phyloP scores from a whole-genome alignment of 2,329 filamentous ascomycete species.

The Stemphylium vesicarium region DNA sequence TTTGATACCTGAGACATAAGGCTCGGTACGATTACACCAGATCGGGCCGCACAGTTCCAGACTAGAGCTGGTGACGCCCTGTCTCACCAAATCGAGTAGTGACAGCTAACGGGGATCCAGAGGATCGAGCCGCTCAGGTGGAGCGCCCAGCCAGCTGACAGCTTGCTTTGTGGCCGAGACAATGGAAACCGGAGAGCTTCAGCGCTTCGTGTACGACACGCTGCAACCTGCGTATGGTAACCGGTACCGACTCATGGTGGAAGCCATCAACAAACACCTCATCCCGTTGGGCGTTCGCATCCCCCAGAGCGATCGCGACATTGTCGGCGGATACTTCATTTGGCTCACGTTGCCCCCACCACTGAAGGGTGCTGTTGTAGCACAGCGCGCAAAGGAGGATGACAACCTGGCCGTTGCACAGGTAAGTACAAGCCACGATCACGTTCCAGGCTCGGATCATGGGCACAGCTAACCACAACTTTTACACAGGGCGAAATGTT shows the following conservation, averaged over 20 bases:
- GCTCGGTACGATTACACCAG: background rate
- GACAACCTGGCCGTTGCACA: constrained; percentile 72
- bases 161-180: constrained; percentile 64
- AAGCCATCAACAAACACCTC: constrained; percentile 65
- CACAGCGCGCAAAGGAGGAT: constrained; percentile 63
- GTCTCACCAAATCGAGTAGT: constrained; percentile 9
- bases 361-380: constrained; percentile 63
- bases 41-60: background rate
- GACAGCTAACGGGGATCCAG: constrained; percentile 46
- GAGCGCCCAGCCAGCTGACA: constrained; percentile 65
- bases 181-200: constrained; percentile 58
- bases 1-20: background rate
- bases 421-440: constrained; percentile 23
- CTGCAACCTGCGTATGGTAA: constrained; percentile 63
- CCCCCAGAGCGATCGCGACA: constrained; percentile 51
- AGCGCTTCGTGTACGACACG: constrained; percentile 59
- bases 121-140: constrained; percentile 65
- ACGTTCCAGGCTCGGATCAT: constrained; percentile 7
- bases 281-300: constrained; percentile 66
- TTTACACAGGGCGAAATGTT: constrained; percentile 69
- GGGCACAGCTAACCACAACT: constrained; percentile 23
- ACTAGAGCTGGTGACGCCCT: constrained; percentile 6
- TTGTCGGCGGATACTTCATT: constrained; percentile 84
- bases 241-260: constrained; percentile 62
- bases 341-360: constrained; percentile 71